Evolutionary conservation across 2,329 filamentous ascomycete genomes (phyloP), one percentile per base, ranked within the genome.

Genomic region (Cladophialophora immunda): DNA sequence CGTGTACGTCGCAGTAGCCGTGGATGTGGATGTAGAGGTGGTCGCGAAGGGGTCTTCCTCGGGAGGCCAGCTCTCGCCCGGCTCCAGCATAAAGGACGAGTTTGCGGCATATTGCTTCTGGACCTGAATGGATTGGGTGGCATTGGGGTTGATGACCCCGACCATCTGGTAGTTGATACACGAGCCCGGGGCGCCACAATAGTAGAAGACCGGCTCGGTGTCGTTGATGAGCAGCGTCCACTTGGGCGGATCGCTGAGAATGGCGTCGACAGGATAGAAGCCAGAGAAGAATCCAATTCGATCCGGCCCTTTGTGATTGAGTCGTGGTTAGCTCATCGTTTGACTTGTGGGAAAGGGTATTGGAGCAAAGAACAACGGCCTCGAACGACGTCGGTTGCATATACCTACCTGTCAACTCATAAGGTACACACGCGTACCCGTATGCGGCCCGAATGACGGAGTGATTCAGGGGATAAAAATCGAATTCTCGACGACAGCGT

Each of bases 161-260:
- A 94, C 85, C 91, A 94, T 94, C 27, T 86, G 84, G 50, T 89
- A 84, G 2, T 79, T 76, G 2, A 83, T 82, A 73, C 92, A 94
- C 1, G 89, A 91, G 0, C 81, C 84, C 0, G 87, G 84, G 0
- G 90, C 90, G 0, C 88, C 86, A 70, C 89, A 92, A 76, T 92
- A 92, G 77, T 86, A 91, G 76, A 89, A 91, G 15, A 89, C 84
- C 0, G 90, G 89, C 25, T 85, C 76, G 0, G 87, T 89, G 70
- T 88, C 81, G 71, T 90, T 90, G 65, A 92, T 80, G 2, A 71
- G 72, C 25, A 82, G 62, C 2, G 74, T 76, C 76, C 76, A 81
- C 17, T 75, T 80, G n/a, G 79, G 79, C 3, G 78, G 72, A 74
- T 84, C 77, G 27, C 81, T 75, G 4, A 80, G 77, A 30, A 84